Base-by-base conservation (phyloP, 345 rosid species). In the Hibiscus syriacus region DNA sequence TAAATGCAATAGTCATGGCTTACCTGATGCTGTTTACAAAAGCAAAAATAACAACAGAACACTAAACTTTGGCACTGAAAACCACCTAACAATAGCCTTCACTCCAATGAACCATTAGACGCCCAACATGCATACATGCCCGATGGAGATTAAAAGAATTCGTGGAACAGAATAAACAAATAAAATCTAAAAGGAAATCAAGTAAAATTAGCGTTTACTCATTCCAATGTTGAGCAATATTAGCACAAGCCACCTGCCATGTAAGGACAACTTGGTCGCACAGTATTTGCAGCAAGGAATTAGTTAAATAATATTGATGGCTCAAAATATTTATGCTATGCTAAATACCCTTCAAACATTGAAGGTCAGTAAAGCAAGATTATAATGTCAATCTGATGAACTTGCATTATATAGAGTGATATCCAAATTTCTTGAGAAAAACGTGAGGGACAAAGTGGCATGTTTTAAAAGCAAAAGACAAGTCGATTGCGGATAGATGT, bases 201-300 rank as follows among this genome's bases (percentile, higher is more conserved):
- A 22, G 52, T 38, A 25, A 63, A 67, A 55, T 55, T 54, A 55
- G 49, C n/a, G 5, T 68, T 38, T 54, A 55, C 54, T 68, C 12
- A 0, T 55, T 68, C 55, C 2, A 20, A 67, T 55, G 62, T 22
- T 36, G 39, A 67, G 49, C 62, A 54, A 67, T 25, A 6, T 67
- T 67, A 3, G 59, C 59, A 55, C 59, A 55, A 13, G 17, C 9
- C 59, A 55, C 7, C 10, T 22, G 6, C 34, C 59, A 38, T 67
- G 62, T 55, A 38, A 39, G 39, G 26, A 54, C 71, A 68, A 49
- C 19, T 41, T 41, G 49, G n/a, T 55, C 20, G 29, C 6, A 3
- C 12, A 41, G 32, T 55, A 68, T 26, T 55, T 38, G 45, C 19
- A 14, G 71, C 14, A 55, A 38, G 54, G 38, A 68, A 41, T 54